Evolutionary conservation across 306 rosid species (phyloP).

Genomic region (Adenanthera pavonina): DNA sequence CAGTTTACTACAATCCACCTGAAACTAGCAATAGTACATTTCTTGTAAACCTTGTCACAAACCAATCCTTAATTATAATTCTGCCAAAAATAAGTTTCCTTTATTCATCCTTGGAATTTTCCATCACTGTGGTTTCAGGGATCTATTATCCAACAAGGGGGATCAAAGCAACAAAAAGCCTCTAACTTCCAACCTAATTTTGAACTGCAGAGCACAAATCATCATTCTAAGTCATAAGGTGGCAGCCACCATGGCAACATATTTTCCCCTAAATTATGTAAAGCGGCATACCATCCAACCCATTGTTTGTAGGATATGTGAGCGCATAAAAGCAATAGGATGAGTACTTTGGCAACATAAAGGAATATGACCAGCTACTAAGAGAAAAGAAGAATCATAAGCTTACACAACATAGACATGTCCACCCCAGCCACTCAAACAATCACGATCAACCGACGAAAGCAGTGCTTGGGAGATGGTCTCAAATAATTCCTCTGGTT

Average conservation of each 20-base stretch:
- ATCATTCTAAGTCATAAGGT: background rate
- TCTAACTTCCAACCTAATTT: background rate
- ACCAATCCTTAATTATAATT: background rate
- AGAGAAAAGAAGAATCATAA: conserved; percentile 14
- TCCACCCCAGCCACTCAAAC: conserved; percentile 99
- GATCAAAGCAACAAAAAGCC: background rate
- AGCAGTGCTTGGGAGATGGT: conserved; percentile 92
- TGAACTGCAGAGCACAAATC: background rate
- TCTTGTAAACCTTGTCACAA: background rate
- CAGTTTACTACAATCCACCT: background rate
- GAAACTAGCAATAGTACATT: background rate
- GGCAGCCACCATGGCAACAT: background rate
- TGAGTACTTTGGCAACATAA: conserved; percentile 14
- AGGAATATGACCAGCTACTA: background rate
- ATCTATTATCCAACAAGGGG: background rate
- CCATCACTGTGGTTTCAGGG: background rate
- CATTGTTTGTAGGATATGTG: conserved; percentile 2
- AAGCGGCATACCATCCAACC: conserved; percentile 1
- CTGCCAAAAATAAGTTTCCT: background rate
- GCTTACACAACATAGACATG: conserved; percentile 96
- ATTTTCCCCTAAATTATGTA: background rate
- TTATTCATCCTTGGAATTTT: background rate
- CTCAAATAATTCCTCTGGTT: conserved; percentile 94
- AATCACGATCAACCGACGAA: conserved; percentile 97
- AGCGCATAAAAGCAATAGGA: conserved; percentile 21